phyloP scores from a whole-genome alignment of 164 flowering plant genomes.

The Santalum album region DNA sequence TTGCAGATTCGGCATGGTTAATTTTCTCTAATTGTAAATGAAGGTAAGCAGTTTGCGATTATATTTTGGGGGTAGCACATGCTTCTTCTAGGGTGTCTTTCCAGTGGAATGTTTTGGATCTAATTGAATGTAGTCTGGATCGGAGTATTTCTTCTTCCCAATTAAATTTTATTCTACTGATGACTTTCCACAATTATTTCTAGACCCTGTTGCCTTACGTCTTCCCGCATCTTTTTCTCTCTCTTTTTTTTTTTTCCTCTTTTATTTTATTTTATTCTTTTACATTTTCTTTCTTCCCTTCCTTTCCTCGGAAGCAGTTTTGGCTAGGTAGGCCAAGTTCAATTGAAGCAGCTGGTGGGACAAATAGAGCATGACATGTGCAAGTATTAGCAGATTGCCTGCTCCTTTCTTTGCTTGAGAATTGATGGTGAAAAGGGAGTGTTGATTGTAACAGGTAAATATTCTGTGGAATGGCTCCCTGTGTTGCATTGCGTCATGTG shows the following conservation, averaged over 20 bases:
- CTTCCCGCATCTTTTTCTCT: too few relatives aligned
- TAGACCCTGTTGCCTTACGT: constrained; percentile 14
- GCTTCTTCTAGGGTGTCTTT: not conserved
- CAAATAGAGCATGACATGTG: constrained; percentile 13
- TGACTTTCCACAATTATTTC: constrained; percentile 5
- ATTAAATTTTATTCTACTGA: not conserved
- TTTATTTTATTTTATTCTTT: constrained; percentile 8
- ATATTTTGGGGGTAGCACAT: constrained; percentile 4
- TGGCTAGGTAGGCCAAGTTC: constrained; percentile 26
- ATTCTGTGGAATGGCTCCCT: constrained; percentile 6
- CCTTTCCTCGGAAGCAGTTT: constrained; percentile 8
- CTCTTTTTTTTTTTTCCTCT: constrained; percentile 2
- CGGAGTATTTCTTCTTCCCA: constrained; percentile 4
- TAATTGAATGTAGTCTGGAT: not conserved
- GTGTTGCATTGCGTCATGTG: too few relatives aligned
- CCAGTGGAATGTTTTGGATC: constrained; percentile 1
- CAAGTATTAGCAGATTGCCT: constrained; percentile 19
- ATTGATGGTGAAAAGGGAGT: constrained; percentile 12
- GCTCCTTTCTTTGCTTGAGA: constrained; percentile 9
- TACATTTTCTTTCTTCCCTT: constrained; percentile 4
- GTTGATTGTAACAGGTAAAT: constrained; percentile 29
- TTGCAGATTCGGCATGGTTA: constrained; percentile 19
- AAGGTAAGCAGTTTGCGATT: constrained; percentile 32
- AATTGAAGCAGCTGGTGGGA: constrained; percentile 30
- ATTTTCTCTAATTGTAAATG: constrained; percentile 13